Base-by-base conservation (phyloP, 371 early-diverging fungal species). In the Lichtheimia ramosa region DNA sequence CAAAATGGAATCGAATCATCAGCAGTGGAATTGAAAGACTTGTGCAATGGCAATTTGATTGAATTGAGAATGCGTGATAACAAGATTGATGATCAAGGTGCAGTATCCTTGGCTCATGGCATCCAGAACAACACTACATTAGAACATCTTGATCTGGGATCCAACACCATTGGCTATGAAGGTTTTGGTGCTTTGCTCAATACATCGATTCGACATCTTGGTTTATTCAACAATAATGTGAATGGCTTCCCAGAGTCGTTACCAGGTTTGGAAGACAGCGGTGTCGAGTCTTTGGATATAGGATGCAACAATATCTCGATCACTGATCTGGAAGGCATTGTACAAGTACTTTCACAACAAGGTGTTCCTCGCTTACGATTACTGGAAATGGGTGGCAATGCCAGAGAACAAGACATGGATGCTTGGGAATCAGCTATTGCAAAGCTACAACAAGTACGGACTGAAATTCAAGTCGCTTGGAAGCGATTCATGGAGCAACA, bases 331-430 rank as follows among this genome's bases (percentile, higher is more conserved):
- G 73, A 71, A 23, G 81, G 75, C 23, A 70, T 86, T 28, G 77
- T 79, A 0, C 66, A 75, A 3, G 62, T 78, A 14, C 67, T 85
- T 24, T 54, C 76, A 16, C 72, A 73, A 16, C 62, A 75, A 3
- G 66, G 78, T 15, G 68, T 79, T 15, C 84, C 86, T 6, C 52
- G 75, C 0, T 57, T 86, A 48, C 69, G 67, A 13, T 58, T 77
- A 6, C 61, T 83, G 8, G 86, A 86, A 54, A 79, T 83, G 69
- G 86, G 82, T 34, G 86, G 86, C n/a, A 86, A 86, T 56, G 84
- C 65, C 7, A 69, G 58, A 56, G 79, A 71, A 56, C 64, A 60
- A 27, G 76, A 82, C 14, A 64, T 75, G 51, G 70, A 70, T 3
- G 69, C 64, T 5, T 86, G 86, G 86, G 76, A 80, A 48, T 51